A percentile compares a stretch with the other conserved stretches of the same genome.
These are phyloP conservation scores for Populus hybrid DNA, from an alignment of 441 rosid genomes.

Conservation along the genomic window DNA sequence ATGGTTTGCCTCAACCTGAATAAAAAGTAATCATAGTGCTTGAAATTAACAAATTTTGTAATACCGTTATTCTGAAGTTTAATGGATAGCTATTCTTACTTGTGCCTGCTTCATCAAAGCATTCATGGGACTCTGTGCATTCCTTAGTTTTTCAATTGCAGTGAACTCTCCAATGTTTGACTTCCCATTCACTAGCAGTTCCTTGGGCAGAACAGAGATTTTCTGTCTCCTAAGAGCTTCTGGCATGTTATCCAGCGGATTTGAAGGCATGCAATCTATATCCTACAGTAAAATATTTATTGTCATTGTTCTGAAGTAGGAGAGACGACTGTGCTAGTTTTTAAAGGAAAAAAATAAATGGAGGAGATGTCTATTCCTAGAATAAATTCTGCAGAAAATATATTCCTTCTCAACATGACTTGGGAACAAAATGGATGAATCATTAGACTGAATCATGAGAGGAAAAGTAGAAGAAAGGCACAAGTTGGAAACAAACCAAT, in stretches of 20 bases:
- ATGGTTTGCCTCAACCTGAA: conserved; percentile 43
- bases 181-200: conserved; percentile 45
- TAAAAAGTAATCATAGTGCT: conserved; percentile 3
- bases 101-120: conserved; percentile 41
- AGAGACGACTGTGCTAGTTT: neutral
- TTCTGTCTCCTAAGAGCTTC: conserved; percentile 71
- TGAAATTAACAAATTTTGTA: neutral
- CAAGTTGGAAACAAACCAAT: neutral
- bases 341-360: too few species aligned
- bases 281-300: conserved; percentile 54
- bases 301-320: conserved; percentile 8
- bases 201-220: conserved; percentile 42
- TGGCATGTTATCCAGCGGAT: conserved; percentile 82
- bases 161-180: conserved; percentile 40
- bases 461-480: neutral
- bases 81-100: conserved; percentile 21
- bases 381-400: too few species aligned
- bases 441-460: neutral
- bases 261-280: conserved; percentile 94
- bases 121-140: conserved; percentile 37
- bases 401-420: neutral
- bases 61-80: neutral
- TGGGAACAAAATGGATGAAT: neutral
- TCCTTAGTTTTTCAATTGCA: conserved; percentile 34
- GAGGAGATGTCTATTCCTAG: neutral